phyloP scores from a whole-genome alignment of 2,329 filamentous ascomycete species.

The Exserohilum turcica region DNA sequence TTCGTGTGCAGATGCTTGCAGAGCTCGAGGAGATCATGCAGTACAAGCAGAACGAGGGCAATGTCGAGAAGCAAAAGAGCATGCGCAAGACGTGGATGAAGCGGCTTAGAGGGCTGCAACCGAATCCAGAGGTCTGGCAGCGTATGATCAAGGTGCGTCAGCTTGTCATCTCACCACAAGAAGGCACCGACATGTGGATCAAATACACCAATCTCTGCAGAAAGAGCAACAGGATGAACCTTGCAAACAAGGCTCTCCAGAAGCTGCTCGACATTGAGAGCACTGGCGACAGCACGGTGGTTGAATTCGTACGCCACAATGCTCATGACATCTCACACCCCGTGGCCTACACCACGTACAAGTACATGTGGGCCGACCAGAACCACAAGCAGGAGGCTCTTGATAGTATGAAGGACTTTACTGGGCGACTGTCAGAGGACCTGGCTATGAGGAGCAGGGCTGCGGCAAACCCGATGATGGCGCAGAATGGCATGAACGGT shows the following conservation, averaged over 20 bases:
- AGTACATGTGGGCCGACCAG: constrained; percentile 89
- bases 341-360: constrained; percentile 94
- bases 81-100: constrained; percentile 97
- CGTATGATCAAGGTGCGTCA: constrained; percentile 94
- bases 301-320: constrained; percentile 43
- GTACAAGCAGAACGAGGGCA: constrained; percentile 86
- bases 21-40: constrained; percentile 97
- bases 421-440: constrained; percentile 63
- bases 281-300: constrained; percentile 36
- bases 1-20: constrained; percentile 97
- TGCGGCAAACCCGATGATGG: constrained; percentile 44
- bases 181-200: constrained; percentile 99
- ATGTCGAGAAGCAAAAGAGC: constrained; percentile 83
- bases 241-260: constrained; percentile 93
- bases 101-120: constrained; percentile 89
- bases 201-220: constrained; percentile 98
- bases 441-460: constrained; percentile 51
- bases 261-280: constrained; percentile 68
- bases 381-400: constrained; percentile 51
- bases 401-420: constrained; percentile 66
- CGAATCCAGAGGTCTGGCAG: constrained; percentile 98
- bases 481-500: constrained; percentile 47
- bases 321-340: constrained; percentile 66
- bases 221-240: constrained; percentile 90
- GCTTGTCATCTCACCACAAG: constrained; percentile 85